Percentiles rank a stretch among this genome's conserved stretches.
Evolutionary conservation across 257 asterid species (phyloP).

Genomic region (Asclepias syriaca): DNA sequence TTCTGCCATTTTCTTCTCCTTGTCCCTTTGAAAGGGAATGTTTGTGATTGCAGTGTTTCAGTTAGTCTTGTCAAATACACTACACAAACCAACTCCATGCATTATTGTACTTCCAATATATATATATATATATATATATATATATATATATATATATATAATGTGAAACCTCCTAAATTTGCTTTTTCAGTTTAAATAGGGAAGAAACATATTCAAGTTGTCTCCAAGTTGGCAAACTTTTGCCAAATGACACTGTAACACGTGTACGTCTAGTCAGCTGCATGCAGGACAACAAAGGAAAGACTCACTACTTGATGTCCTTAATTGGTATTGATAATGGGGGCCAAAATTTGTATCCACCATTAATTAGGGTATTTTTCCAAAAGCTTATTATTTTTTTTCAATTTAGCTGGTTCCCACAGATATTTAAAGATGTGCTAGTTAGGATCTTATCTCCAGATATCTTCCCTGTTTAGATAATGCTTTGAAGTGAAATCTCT

Average conservation of each 20-base stretch:
- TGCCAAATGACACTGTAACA: slow-evolving; percentile 15
- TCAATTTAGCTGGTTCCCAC: slow-evolving; percentile 16
- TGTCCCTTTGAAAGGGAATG: slow-evolving; percentile 27
- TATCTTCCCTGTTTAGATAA: slow-evolving; percentile 18
- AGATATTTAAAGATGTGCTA: not conserved
- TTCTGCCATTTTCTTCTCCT: slow-evolving; percentile 9
- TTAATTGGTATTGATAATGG: slow-evolving; percentile 13
- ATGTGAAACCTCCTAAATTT: slow-evolving; percentile 6
- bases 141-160: not conserved
- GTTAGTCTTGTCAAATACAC: slow-evolving; percentile 32
- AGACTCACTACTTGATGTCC: slow-evolving; percentile 6
- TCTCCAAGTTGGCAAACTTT: slow-evolving; percentile 16
- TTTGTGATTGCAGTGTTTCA: slow-evolving; percentile 25
- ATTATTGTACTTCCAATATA: slow-evolving; percentile 16
- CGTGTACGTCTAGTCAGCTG: slow-evolving; percentile 13
- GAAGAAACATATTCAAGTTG: slow-evolving; percentile 23
- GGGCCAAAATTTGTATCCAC: slow-evolving; percentile 18
- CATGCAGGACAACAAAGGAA: not conserved
- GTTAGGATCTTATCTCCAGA: slow-evolving; percentile 19
- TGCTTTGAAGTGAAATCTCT: slow-evolving; percentile 20
- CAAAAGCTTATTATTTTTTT: not conserved
- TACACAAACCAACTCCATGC: slow-evolving; percentile 13
- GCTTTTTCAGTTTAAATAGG: slow-evolving; percentile 3
- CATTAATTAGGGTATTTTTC: not conserved
- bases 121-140: not conserved